phyloP scores from a whole-genome alignment of 106 monocot species.

The Dendrobium officinale region DNA sequence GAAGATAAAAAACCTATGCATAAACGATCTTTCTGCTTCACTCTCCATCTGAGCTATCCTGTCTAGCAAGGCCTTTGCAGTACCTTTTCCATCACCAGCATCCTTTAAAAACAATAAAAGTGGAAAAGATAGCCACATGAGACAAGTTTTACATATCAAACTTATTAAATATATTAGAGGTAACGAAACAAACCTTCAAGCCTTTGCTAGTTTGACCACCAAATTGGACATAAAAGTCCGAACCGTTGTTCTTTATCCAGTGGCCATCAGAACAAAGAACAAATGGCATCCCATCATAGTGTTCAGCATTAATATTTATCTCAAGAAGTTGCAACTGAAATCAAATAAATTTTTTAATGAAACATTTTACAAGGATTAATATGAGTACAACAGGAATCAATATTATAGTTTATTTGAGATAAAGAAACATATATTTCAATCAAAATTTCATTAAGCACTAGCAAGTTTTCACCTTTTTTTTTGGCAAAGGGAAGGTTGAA shows the following conservation, averaged over 20 bases:
- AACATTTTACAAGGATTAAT: not conserved
- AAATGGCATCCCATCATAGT: conserved; percentile 76
- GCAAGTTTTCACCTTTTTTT: not conserved
- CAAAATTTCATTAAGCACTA: not conserved
- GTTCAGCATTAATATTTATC: conserved; percentile 49
- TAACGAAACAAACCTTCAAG: conserved; percentile 28
- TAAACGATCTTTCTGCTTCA: conserved; percentile 86
- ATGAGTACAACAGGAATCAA: not conserved
- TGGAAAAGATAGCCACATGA: not conserved
- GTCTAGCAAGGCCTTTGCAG: conserved; percentile 70
- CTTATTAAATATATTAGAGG: conserved; percentile 6
- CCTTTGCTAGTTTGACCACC: conserved; percentile 17
- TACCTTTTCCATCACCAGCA: conserved; percentile 64
- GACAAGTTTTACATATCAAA: not conserved
- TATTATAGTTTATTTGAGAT: not conserved
- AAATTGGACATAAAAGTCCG: conserved; percentile 80
- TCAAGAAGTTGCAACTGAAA: conserved; percentile 33
- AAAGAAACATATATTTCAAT: not conserved
- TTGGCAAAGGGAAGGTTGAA: not conserved
- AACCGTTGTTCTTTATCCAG: conserved; percentile 88
- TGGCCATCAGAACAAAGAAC: conserved; percentile 50
- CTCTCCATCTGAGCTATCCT: conserved; percentile 69
- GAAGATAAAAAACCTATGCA: conserved; percentile 68
- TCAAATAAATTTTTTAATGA: conserved; percentile 1
- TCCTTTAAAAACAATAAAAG: conserved; percentile 43